Evolutionary conservation across 192 early-diverging fungal genomes (phyloP).

Genomic region (Coemansia sp.): DNA sequence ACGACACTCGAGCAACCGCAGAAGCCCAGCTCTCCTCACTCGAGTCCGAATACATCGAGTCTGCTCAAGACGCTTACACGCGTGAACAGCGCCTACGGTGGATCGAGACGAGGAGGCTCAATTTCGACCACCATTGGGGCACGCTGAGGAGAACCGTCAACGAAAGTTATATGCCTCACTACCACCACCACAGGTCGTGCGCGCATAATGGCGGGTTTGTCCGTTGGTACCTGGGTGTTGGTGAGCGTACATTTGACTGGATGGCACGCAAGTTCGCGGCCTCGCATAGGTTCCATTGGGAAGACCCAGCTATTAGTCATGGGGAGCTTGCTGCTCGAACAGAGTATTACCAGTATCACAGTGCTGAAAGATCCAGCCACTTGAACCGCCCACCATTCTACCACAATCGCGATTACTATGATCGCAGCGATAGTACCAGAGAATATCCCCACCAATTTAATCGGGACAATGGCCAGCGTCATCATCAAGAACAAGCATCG

Average conservation of each 20-base stretch:
- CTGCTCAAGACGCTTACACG: conserved; percentile 8
- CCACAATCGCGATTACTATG: neutral
- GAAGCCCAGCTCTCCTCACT: conserved; percentile 11
- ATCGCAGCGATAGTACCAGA: too few species aligned
- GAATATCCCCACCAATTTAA: neutral
- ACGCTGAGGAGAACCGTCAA: neutral
- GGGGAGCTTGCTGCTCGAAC: neutral
- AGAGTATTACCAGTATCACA: neutral
- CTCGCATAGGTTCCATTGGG: conserved; percentile 27
- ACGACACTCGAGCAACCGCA: neutral
- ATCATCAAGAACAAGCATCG: neutral
- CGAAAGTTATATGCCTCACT: neutral
- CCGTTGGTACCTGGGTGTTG: conserved; percentile 38
- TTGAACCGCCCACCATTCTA: neutral
- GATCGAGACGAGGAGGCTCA: neutral
- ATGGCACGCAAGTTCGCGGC: conserved; percentile 17
- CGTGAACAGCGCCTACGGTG: conserved; percentile 16
- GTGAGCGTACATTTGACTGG: conserved; percentile 51
- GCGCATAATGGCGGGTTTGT: conserved; percentile 14
- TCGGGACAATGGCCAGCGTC: neutral
- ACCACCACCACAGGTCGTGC: neutral
- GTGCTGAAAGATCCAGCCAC: too few species aligned
- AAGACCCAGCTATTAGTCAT: neutral
- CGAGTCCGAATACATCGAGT: conserved; percentile 24
- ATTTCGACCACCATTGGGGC: conserved; percentile 7